phyloP scores from a whole-genome alignment of 2,329 filamentous ascomycete genomes.

The Verruconis gallopava region DNA sequence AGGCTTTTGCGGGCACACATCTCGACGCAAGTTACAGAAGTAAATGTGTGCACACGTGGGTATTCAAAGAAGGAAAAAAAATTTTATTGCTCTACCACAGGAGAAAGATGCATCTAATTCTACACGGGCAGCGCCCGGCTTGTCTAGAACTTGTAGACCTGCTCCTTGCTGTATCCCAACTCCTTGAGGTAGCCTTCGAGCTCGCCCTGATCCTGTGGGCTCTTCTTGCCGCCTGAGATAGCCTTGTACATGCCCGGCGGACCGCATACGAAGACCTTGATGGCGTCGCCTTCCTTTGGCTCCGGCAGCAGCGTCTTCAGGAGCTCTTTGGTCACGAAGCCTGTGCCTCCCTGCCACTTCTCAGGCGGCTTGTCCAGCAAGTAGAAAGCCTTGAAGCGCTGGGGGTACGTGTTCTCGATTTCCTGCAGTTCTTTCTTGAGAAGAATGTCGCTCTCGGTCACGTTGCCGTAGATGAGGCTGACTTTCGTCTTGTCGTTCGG shows the following conservation, averaged over 20 bases:
- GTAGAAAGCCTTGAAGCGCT: constrained; percentile 92
- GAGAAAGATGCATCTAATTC: too few relatives aligned
- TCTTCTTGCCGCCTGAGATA: constrained; percentile 78
- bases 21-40: too few relatives aligned
- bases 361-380: constrained; percentile 74
- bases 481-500: constrained; percentile 96
- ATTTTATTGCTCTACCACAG: too few relatives aligned
- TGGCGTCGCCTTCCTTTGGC: constrained; percentile 69
- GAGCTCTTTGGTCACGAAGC: constrained; percentile 78
- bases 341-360: constrained; percentile 63
- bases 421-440: constrained; percentile 73
- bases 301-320: constrained; percentile 91
- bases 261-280: constrained; percentile 95
- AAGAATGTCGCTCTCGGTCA: constrained; percentile 80
- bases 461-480: constrained; percentile 85
- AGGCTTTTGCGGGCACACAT: too few relatives aligned
- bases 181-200: constrained; percentile 70
- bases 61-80: too few relatives aligned
- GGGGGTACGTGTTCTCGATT: constrained; percentile 89
- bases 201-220: constrained; percentile 89
- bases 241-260: constrained; percentile 90
- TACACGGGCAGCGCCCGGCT: not conserved
- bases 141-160: constrained; percentile 85
- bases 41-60: too few relatives aligned
- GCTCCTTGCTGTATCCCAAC: constrained; percentile 71